Base-by-base conservation (phyloP, 1,284 basidiomycete species). In the Singerocomus rubriflavus region DNA sequence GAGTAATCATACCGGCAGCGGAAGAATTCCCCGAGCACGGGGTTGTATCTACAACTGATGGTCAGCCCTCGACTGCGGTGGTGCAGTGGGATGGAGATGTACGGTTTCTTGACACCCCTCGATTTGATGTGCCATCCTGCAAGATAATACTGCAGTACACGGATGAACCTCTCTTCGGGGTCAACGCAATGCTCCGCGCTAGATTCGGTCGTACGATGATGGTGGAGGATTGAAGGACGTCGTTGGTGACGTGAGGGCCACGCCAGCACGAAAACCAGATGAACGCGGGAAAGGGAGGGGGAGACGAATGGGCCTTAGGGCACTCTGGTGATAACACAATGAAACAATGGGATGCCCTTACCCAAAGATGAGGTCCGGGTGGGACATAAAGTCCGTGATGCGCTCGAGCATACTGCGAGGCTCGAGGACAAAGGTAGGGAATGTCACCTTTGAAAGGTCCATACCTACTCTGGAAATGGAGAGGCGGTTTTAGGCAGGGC, bases 51-150 rank as follows among this genome's bases (percentile, higher is more conserved):
- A 63, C 34, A 46, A 40, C 49, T 31, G 31, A 47, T 14, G 46
- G 32, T 53, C 39, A 55, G 33, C n/a, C 13, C 42, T 40, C 11
- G 12, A 36, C 6, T 7, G 12, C 1, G 13, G 39, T 6, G 36
- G 38, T 5, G 27, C 10, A 16, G 40, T 33, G 5, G 30, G 43
- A 56, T 36, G 60, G 35, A 39, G 50, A 77, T 87, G 71, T 63
- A 94, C 82, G 96, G 96, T 75, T 99, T 99, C 88, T 99, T 99
- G 57, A 99, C 97, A 48, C 96, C 96, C 72, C 94, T 97, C 36
- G 96, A 95, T 73, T 99, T 98, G 75, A 98, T 97, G 72, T 99
- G 97, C 96, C 96, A 99, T 39, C 96, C 96, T n/a, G 92, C 91
- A 39, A 98, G 85, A 68, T 98, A 99, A 71, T 97, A 98, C 51